Evolutionary conservation across 768 basidiomycete species (phyloP).

Genomic region (Suillus placidus): DNA sequence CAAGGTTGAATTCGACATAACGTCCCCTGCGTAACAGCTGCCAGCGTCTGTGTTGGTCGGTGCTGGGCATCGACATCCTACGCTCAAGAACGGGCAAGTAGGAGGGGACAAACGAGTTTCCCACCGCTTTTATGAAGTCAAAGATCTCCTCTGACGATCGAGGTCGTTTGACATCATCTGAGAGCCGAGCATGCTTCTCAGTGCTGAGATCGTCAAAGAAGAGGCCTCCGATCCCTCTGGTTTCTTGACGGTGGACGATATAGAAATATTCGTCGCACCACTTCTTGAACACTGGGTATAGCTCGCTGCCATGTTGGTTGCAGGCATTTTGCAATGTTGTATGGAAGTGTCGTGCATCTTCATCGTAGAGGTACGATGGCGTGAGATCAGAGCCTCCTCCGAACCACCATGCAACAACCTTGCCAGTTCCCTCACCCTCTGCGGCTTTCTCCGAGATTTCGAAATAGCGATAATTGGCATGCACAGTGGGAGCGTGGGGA

Average conservation of each 20-base stretch:
- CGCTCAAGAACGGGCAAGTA: slow-evolving; percentile 84
- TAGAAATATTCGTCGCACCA: slow-evolving; percentile 99
- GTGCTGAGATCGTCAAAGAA: slow-evolving; percentile 94
- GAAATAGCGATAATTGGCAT: slow-evolving; percentile 97
- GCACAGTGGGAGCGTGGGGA: slow-evolving; percentile 91
- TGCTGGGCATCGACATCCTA: slow-evolving; percentile 56
- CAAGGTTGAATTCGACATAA: slow-evolving; percentile 94
- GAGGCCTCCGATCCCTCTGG: slow-evolving; percentile 89
- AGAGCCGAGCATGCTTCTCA: slow-evolving; percentile 65
- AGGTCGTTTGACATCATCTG: slow-evolving; percentile 49
- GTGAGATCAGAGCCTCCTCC: slow-evolving; percentile 96
- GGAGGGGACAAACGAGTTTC: slow-evolving; percentile 83
- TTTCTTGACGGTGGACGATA: slow-evolving; percentile 84
- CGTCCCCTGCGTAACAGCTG: slow-evolving; percentile 89
- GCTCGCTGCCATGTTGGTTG: slow-evolving; percentile 63
- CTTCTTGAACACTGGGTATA: slow-evolving; percentile 83
- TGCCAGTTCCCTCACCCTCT: slow-evolving; percentile 42
- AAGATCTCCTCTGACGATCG: slow-evolving; percentile 72
- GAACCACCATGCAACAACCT: slow-evolving; percentile 94
- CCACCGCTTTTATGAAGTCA: slow-evolving; percentile 67
- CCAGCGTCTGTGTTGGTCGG: slow-evolving; percentile 81
- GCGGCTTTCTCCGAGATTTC: slow-evolving; percentile 69
- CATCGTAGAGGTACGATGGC: slow-evolving; percentile 87
- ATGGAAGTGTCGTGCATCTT: slow-evolving; percentile 91
- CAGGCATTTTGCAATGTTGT: slow-evolving; percentile 72